A percentile compares a stretch with the other conserved stretches of the same genome.
Conservation (phyloP, 2,329 filamentous ascomycete species). For the Atkinsonella texensis region DNA sequence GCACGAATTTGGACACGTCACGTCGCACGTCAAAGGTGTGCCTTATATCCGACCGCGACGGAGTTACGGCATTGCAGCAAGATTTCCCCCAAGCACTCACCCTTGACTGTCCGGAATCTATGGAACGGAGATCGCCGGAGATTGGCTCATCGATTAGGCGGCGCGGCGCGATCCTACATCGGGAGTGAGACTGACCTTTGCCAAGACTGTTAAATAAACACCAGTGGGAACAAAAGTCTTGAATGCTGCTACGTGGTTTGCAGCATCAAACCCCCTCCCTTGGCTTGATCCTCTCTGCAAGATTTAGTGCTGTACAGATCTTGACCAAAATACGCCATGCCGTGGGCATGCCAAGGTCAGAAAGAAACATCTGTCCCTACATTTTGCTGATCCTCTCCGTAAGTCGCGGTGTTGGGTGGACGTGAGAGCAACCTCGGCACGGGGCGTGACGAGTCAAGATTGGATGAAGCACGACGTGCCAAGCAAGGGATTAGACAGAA, state of each 20-base stretch:
- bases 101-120: neutral
- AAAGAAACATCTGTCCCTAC: neutral
- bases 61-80: neutral
- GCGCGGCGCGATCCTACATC: neutral
- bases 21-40: neutral
- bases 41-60: neutral
- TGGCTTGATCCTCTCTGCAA: neutral
- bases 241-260: neutral
- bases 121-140: neutral
- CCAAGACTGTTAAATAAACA: neutral
- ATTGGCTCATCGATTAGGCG: neutral
- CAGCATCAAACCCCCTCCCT: neutral
- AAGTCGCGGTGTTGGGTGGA: neutral
- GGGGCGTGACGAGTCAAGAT: too few relatives aligned
- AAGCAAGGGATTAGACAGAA: too few relatives aligned
- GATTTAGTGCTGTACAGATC: neutral
- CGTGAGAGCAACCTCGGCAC: neutral
- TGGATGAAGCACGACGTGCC: neutral
- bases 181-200: neutral
- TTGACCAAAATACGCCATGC: neutral
- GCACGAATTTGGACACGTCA: too few relatives aligned
- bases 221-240: neutral
- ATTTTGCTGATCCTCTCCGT: neutral
- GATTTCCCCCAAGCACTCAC: neutral
- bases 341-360: neutral